Evolutionary conservation across 2,329 filamentous ascomycete species (phyloP).

Genomic region (Sporothrix euskadiensis): DNA sequence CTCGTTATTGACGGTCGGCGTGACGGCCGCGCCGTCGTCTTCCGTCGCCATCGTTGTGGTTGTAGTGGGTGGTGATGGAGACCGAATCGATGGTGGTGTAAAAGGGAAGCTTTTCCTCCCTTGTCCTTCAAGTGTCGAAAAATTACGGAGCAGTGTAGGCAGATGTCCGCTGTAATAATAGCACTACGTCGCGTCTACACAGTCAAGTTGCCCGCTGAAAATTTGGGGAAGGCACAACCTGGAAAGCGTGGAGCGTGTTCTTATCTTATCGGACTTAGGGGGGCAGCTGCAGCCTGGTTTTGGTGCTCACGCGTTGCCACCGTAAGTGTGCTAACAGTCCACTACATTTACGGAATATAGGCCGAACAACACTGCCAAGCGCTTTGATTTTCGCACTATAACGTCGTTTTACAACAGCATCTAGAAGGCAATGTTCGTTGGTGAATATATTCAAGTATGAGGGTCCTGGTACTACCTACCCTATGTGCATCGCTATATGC

Average conservation of each 20-base stretch:
- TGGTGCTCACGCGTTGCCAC: neutral
- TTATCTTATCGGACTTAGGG: constrained; percentile 11
- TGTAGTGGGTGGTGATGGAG: neutral
- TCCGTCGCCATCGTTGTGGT: constrained; percentile 25
- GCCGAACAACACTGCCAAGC: neutral
- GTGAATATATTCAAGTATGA: neutral
- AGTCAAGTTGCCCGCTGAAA: neutral
- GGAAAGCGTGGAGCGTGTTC: neutral
- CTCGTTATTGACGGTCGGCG: neutral
- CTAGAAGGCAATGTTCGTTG: too few relatives aligned
- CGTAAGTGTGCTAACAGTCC: neutral
- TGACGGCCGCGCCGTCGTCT: constrained; percentile 23
- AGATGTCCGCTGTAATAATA: too few relatives aligned
- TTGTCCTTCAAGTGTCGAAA: neutral
- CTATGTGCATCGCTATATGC: constrained; percentile 7
- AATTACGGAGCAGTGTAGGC: neutral
- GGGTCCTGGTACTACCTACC: neutral
- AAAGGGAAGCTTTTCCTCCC: neutral
- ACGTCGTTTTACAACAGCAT: neutral
- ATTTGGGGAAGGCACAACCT: neutral
- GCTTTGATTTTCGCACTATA: neutral
- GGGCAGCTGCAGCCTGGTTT: neutral
- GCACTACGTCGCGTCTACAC: neutral
- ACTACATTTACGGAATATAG: neutral
- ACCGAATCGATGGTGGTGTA: neutral